These are phyloP conservation scores for Botrytis cinerea DNA, from an alignment of 2,329 filamentous ascomycete species.

Conservation along the genomic window DNA sequence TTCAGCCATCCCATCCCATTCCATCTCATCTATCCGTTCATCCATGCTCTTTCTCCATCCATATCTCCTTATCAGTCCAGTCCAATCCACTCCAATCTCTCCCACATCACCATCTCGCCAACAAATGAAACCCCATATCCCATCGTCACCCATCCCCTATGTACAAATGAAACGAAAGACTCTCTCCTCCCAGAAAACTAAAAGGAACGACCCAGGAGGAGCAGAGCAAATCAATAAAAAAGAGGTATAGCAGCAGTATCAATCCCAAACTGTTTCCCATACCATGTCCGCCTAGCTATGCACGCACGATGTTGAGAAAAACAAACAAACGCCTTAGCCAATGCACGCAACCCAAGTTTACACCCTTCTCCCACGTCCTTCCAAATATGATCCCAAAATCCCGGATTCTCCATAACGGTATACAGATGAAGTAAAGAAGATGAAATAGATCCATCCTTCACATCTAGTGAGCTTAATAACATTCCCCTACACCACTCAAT, in stretches of 20 bases:
- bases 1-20: not conserved
- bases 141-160: constrained; percentile 11
- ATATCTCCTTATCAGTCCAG: not conserved
- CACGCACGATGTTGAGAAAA: constrained; percentile 18
- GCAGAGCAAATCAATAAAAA: constrained; percentile 12
- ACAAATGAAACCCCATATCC: constrained; percentile 2
- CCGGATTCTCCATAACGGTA: constrained; percentile 30
- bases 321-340: constrained; percentile 27
- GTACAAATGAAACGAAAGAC: constrained; percentile 11
- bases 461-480: constrained; percentile 46
- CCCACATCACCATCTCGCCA: not conserved
- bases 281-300: constrained; percentile 21
- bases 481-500: constrained; percentile 57
- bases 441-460: not conserved
- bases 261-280: constrained; percentile 19
- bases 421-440: constrained; percentile 23
- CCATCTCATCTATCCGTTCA: not conserved
- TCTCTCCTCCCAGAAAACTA: not conserved
- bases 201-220: constrained; percentile 8
- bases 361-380: constrained; percentile 1
- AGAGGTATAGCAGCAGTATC: constrained; percentile 18
- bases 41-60: constrained; percentile 12
- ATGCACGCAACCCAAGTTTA: constrained; percentile 30
- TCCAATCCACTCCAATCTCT: not conserved
- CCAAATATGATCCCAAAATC: constrained; percentile 8